Evolutionary conservation across 2,329 filamentous ascomycete species (phyloP).

Genomic region (Teratosphaeria pseudoeucalypti): DNA sequence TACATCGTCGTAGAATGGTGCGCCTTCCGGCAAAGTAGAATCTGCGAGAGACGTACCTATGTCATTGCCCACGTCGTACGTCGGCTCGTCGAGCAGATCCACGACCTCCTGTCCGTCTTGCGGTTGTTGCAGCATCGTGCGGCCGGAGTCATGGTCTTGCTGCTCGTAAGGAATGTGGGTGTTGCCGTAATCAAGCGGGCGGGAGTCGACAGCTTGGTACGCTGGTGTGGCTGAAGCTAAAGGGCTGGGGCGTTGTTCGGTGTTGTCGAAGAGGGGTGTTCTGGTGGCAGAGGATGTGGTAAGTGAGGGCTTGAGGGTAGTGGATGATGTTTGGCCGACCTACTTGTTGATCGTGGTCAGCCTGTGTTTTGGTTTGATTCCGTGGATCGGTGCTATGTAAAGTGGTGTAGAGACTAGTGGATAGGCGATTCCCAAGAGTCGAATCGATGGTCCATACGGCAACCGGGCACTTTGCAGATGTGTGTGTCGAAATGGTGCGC

Average conservation of each 20-base stretch:
- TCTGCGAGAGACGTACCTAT: slow-evolving; percentile 9
- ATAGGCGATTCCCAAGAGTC: slow-evolving; percentile 26
- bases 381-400: background rate
- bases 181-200: slow-evolving; percentile 10
- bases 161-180: slow-evolving; percentile 1
- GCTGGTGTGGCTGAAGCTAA: slow-evolving; percentile 6
- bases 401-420: slow-evolving; percentile 6
- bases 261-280: slow-evolving; percentile 13
- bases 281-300: slow-evolving; percentile 14
- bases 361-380: slow-evolving; percentile 6
- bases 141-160: slow-evolving; percentile 1
- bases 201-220: slow-evolving; percentile 8
- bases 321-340: slow-evolving; percentile 13
- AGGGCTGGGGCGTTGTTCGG: slow-evolving; percentile 14
- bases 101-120: slow-evolving; percentile 26
- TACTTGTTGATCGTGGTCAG: slow-evolving; percentile 18
- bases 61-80: slow-evolving; percentile 4
- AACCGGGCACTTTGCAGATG: slow-evolving; percentile 5
- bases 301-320: slow-evolving; percentile 16
- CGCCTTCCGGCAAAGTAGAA: background rate
- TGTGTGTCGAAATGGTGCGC: slow-evolving; percentile 10
- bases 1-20: slow-evolving; percentile 3
- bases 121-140: slow-evolving; percentile 13
- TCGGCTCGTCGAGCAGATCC: slow-evolving; percentile 19
- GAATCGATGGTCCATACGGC: slow-evolving; percentile 17